A percentile compares a stretch with the other conserved stretches of the same genome.
phyloP scores from a whole-genome alignment of 1,284 basidiomycete genomes.

The Cryptococcus hybrid region DNA sequence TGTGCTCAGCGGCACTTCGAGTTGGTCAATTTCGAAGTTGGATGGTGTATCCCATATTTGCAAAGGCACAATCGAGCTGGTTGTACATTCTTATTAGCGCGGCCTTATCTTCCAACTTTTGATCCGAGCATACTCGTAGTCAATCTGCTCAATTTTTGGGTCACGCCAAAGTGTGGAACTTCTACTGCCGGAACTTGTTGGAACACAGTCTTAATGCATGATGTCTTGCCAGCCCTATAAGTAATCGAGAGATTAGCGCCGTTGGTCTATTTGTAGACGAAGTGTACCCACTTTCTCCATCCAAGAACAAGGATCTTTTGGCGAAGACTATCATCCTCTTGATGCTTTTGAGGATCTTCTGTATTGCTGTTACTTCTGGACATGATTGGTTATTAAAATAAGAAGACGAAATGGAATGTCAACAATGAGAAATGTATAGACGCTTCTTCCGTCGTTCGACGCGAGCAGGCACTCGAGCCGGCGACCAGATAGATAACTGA shows the following conservation, averaged over 20 bases:
- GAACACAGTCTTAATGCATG: conserved; percentile 88
- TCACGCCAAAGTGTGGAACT: conserved; percentile 87
- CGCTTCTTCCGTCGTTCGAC: no score
- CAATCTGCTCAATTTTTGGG: conserved; percentile 69
- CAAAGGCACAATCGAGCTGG: conserved; percentile 83
- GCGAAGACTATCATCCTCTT: conserved; percentile 2
- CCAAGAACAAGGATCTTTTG: conserved; percentile 73
- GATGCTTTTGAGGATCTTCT: not conserved
- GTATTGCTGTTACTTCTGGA: not conserved
- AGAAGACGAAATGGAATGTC: not conserved
- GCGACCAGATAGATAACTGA: no score
- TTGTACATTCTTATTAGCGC: not conserved
- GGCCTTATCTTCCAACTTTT: conserved; percentile 1
- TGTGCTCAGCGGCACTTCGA: conserved; percentile 67
- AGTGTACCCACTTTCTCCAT: conserved; percentile 63
- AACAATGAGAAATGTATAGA: not conserved
- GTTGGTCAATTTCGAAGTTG: conserved; percentile 71
- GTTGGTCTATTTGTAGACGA: not conserved
- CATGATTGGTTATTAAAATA: not conserved
- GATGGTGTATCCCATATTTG: conserved; percentile 97
- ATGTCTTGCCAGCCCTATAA: conserved; percentile 84
- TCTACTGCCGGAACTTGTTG: conserved; percentile 79
- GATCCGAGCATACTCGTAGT: conserved; percentile 68
- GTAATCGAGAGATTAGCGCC: conserved; percentile 3
- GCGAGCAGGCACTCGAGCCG: no score